Evolutionary conservation across 2,329 filamentous ascomycete species (phyloP).

Genomic region (Sphaerulina populicola): DNA sequence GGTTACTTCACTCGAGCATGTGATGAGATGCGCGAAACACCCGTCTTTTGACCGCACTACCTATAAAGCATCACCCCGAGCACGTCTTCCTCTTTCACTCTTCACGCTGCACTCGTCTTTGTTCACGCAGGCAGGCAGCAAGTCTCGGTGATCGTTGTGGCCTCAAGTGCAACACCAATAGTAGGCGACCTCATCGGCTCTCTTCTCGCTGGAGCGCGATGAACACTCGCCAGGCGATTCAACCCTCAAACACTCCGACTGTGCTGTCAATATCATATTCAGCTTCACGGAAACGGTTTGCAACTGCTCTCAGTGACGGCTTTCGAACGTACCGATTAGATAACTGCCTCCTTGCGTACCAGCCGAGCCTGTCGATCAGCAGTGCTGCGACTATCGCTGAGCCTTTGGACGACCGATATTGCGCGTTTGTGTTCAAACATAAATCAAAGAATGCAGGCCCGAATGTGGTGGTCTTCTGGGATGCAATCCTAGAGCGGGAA

Average conservation of each 20-base stretch:
- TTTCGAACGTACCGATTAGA: constrained; percentile 50
- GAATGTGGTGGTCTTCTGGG: constrained; percentile 57
- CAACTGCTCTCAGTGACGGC: constrained; percentile 76
- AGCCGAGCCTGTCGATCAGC: constrained; percentile 17
- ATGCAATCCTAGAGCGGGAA: constrained; percentile 69
- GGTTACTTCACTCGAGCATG: background rate
- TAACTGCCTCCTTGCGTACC: constrained; percentile 32
- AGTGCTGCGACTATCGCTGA: constrained; percentile 27
- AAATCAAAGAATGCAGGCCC: constrained; percentile 36
- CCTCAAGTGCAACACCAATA: background rate
- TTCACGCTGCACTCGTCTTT: background rate
- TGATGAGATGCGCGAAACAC: constrained; percentile 6
- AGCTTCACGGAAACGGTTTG: constrained; percentile 72
- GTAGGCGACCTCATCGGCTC: background rate
- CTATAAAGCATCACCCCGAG: background rate
- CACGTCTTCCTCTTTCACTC: background rate
- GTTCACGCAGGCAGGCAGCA: background rate
- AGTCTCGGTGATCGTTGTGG: background rate
- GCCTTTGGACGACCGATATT: constrained; percentile 46
- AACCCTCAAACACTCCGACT: constrained; percentile 62
- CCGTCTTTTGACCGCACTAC: background rate
- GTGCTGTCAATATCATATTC: constrained; percentile 84
- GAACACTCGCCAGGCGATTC: constrained; percentile 83
- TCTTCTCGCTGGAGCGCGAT: constrained; percentile 43
- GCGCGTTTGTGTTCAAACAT: constrained; percentile 83